Base-by-base conservation (phyloP, 768 basidiomycete genomes). In the Phaeolepiota aurea region DNA sequence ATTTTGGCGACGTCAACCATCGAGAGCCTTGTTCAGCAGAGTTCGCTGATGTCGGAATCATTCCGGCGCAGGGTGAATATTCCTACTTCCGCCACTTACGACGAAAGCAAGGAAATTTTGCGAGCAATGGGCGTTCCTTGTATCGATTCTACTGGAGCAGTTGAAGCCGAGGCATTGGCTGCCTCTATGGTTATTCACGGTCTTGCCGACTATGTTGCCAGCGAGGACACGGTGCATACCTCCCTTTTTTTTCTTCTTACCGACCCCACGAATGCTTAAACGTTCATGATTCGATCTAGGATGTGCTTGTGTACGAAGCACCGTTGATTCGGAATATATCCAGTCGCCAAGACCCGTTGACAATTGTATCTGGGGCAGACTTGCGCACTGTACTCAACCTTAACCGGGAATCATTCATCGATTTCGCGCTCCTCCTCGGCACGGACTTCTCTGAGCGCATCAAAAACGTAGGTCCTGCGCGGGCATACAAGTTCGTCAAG, bases 381-480 rank as follows among this genome's bases (percentile, higher is more conserved):
- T 65, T 91, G 14, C 83, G 81, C 5, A 44, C 58, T 0, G 64
- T 63, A 4, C 72, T 90, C 23, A 54, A 65, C 9, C 74, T 96
- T 19, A 63, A 73, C 48, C 70, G 69, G 5, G 52, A 65, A 0
- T 56, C 74, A 37, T 92, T 75, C 58, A 57, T 94, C 50, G 92
- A 96, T 61, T 91, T 94, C 58, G 80, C 78, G 0, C 74, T 94
- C 38, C 69, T 96, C 4, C 72, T 92, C 7, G 92, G 92, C 9
- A 94, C 91, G 2, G 92, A 96, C 59, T 93, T 94, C 50, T 82
- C 87, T 0, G 77, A 82, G 34, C 78, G 92, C 3, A 86, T 96
- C 44, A 83, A 76, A 42, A 79, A 82, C 44, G 66, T 94, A 1
- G 92, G 92, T 1, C 90, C 91, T 1, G 53, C 64, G 0, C 79